These are phyloP conservation scores for Phytopythium mirpurense DNA, from an alignment of 352 stramenopile species.

Conservation along the genomic window DNA sequence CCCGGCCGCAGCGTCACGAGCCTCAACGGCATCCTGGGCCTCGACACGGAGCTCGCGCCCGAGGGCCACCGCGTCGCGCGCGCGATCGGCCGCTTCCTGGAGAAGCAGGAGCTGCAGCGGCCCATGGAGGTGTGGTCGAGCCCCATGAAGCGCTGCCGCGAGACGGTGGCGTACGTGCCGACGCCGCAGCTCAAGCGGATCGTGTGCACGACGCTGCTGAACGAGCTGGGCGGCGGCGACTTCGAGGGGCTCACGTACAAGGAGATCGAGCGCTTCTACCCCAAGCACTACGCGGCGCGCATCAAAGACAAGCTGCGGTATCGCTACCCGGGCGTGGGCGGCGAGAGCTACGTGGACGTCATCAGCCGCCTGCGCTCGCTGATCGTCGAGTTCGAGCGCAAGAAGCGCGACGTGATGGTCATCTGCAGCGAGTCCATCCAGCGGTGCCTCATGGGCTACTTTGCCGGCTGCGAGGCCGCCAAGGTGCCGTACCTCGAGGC, in stretches of 20 bases:
- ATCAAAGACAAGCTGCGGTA: constrained; percentile 91
- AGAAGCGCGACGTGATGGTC: constrained; percentile 85
- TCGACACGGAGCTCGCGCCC: constrained; percentile 79
- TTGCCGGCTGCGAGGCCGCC: constrained; percentile 61
- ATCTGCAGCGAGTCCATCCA: constrained; percentile 81
- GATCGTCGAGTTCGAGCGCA: constrained; percentile 91
- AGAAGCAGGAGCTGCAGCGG: constrained; percentile 64
- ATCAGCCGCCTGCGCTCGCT: constrained; percentile 89
- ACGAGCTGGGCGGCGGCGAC: constrained; percentile 88
- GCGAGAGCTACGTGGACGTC: constrained; percentile 93
- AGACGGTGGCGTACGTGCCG: constrained; percentile 65
- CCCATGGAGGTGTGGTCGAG: constrained; percentile 78
- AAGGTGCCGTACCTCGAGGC: constrained; percentile 71
- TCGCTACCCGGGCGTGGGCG: constrained; percentile 84
- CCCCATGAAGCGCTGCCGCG: constrained; percentile 74
- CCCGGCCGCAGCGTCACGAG: constrained; percentile 79
- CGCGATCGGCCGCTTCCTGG: constrained; percentile 83
- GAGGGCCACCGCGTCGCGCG: constrained; percentile 75
- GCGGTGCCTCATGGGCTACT: constrained; percentile 78
- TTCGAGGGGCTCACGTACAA: constrained; percentile 87
- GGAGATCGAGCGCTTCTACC: constrained; percentile 83
- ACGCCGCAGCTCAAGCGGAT: constrained; percentile 68
- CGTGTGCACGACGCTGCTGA: constrained; percentile 87
- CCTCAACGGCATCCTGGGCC: constrained; percentile 67
- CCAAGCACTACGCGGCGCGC: constrained; percentile 79